phyloP scores from a whole-genome alignment of 108 stramenopile species.

The Fistulifera pelliculosa region DNA sequence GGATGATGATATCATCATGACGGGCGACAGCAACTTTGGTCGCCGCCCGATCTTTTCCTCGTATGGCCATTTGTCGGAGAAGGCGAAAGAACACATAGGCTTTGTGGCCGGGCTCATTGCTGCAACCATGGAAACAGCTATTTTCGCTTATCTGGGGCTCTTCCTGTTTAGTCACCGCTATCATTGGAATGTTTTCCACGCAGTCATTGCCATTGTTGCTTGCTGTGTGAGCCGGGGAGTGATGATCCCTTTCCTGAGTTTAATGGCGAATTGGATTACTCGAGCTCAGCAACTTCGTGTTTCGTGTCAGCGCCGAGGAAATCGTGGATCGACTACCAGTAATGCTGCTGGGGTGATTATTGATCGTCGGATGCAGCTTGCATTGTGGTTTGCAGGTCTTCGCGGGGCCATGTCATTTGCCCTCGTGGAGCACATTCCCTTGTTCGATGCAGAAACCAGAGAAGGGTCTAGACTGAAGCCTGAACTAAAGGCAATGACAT shows the following conservation, averaged over 20 bases:
- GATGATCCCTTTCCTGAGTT: conserved; percentile 73
- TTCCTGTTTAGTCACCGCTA: conserved; percentile 79
- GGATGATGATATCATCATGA: conserved; percentile 26
- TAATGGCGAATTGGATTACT: conserved; percentile 55
- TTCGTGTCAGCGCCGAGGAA: conserved; percentile 12
- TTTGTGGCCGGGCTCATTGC: conserved; percentile 76
- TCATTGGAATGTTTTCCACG: conserved; percentile 65
- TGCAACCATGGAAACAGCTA: conserved; percentile 66
- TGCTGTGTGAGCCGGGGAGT: conserved; percentile 65
- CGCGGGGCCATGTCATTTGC: conserved; percentile 89
- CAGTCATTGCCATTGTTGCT: conserved; percentile 50
- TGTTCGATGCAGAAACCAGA: conserved; percentile 66
- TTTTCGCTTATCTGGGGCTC: conserved; percentile 83
- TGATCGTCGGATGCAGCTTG: conserved; percentile 73
- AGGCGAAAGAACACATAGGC: conserved; percentile 63
- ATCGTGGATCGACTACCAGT: background rate
- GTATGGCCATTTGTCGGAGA: conserved; percentile 44
- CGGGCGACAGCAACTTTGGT: background rate
- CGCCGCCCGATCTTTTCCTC: conserved; percentile 21
- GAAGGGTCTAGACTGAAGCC: conserved; percentile 76
- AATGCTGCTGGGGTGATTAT: conserved; percentile 50
- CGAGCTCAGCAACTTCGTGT: conserved; percentile 31
- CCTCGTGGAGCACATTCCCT: conserved; percentile 80
- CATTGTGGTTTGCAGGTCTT: conserved; percentile 78
- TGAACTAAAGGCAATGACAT: conserved; percentile 84